Base-by-base conservation (phyloP, 441 rosid species). In the Gossypium gossypioides region DNA sequence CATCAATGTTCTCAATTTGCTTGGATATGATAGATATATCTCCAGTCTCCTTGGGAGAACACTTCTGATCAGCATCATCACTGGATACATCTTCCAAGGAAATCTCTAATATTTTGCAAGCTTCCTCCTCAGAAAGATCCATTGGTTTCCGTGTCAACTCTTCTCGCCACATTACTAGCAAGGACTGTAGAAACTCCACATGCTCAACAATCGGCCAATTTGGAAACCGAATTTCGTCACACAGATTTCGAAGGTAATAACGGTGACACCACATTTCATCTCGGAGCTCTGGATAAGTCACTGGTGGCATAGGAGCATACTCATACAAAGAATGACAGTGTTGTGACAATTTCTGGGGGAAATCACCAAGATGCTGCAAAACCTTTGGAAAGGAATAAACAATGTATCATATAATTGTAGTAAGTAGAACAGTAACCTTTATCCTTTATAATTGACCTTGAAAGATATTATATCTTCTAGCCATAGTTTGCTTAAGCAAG, bases 231-330 rank as follows among this genome's bases (percentile, higher is more conserved):
- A 91, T 91, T 80, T 93, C 97, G 75, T 96, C 97, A 76, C 99
- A 96, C 70, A 96, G 83, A 79, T 96, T 96, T 51, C 96, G 83
- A 22, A 96, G 97, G 83, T 96, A 96, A 76, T 96, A 96, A 18
- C 98, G 97, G 75, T 96, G 97, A 82, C 99, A 96, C 99, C 99
- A 96, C 99, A 96, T 96, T 86, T 96, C 99, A 87, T 96, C 98
- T 90, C 88, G 89, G 73, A 96, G 88, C 79, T 96, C 98, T 74
- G 98, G 97, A 75, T 96, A 96, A 6, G 99, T 96, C 78, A 91
- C 99, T 71, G 99, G 99, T 73, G 99, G 99, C 93, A 96, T 96
- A 15, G 99, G 99, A 76, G 99, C 99, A 86, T 90, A 96, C 3
- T 96, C 98, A 57, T 96, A 96, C 19, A 96, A 78, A 77, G 83